These are phyloP conservation scores for Nephelium lappaceum DNA, from an alignment of 345 rosid species.

Conservation along the genomic window DNA sequence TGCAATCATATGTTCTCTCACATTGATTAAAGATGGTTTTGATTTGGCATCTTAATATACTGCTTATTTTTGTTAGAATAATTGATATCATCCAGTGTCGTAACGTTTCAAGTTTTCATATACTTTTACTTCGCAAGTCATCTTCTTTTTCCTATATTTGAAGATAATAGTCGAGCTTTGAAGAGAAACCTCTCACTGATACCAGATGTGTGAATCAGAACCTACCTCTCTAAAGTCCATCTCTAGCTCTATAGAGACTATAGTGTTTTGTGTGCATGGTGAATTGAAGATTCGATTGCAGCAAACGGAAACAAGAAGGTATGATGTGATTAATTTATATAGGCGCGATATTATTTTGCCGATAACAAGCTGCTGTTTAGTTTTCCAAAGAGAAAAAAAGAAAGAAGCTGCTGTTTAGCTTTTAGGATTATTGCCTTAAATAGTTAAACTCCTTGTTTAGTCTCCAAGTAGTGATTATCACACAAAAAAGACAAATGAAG, in stretches of 20 bases:
- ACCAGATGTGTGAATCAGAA: too few relatives aligned
- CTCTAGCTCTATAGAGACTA: too few relatives aligned
- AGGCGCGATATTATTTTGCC: neutral
- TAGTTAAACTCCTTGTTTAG: neutral
- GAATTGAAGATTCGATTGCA: too few relatives aligned
- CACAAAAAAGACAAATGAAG: too few relatives aligned
- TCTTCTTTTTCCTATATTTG: neutral
- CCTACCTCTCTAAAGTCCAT: neutral
- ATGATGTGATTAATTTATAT: too few relatives aligned
- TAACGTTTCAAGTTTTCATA: neutral
- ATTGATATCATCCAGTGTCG: neutral
- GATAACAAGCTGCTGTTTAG: neutral
- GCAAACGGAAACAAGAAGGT: too few relatives aligned
- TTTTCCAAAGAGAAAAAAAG: too few relatives aligned
- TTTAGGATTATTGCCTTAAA: neutral
- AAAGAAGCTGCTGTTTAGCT: neutral
- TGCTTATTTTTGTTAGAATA: neutral
- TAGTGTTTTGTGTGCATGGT: too few relatives aligned
- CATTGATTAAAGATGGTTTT: neutral
- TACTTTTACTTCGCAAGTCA: neutral
- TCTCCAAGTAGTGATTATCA: neutral
- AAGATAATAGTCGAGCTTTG: neutral
- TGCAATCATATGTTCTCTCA: neutral
- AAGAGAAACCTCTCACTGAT: too few relatives aligned
- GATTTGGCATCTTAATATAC: neutral